Evolutionary conservation across 805 yeast genomes (phyloP).

Genomic region (Saccharomycopsis selenospora): DNA sequence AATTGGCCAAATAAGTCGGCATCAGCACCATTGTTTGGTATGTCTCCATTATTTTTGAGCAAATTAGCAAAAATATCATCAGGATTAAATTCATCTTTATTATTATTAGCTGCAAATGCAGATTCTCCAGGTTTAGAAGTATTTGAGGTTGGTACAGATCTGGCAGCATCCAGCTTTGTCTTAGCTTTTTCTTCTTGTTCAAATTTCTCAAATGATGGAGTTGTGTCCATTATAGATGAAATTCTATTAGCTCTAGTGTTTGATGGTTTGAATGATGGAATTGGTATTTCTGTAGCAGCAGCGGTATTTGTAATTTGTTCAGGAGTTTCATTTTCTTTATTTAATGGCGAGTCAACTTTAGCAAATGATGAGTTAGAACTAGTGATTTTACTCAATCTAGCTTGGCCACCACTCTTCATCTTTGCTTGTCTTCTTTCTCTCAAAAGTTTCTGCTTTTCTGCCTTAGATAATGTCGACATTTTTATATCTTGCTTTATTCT

Average conservation of each 20-base stretch:
- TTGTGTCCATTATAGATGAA: conserved; percentile 15
- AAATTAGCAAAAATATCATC: not conserved
- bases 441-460: conserved; percentile 19
- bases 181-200: not conserved
- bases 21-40: not conserved
- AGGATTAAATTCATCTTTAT: not conserved
- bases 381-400: conserved; percentile 19
- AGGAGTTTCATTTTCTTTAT: not conserved
- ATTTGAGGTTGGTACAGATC: too few relatives aligned
- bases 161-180: not conserved
- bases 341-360: not conserved
- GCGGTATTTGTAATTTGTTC: not conserved
- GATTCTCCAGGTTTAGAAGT: not conserved
- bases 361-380: conserved; percentile 19
- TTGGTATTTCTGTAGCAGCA: not conserved
- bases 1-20: conserved; percentile 8
- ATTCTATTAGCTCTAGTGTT: conserved; percentile 14
- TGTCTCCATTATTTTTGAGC: too few relatives aligned
- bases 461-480: conserved; percentile 18
- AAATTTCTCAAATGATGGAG: conserved; percentile 5
- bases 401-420: conserved; percentile 11
- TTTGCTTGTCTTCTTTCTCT: conserved; percentile 21
- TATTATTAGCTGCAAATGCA: not conserved
- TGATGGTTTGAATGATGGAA: too few relatives aligned
- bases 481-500: too few relatives aligned